Base-by-base conservation (phyloP, 2,329 filamentous ascomycete genomes). In the Fusarium domesticum region DNA sequence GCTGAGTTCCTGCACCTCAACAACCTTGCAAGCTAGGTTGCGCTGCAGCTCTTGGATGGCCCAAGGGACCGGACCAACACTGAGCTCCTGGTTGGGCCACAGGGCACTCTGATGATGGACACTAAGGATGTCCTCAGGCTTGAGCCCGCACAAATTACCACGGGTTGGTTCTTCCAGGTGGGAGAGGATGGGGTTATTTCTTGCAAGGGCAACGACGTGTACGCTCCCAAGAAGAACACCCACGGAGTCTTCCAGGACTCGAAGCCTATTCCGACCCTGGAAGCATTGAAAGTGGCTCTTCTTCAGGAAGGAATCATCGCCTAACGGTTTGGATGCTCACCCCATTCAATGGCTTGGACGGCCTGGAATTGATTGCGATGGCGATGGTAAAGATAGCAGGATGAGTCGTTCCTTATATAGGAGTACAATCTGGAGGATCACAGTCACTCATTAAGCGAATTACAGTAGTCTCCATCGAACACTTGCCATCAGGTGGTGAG, bases 31-130 rank as follows among this genome's bases (percentile, higher is more conserved):
- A 18, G 17, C 35, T 37, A 19, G 18, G 19, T 37, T 37, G 35
- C 17, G 11, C 35, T 23, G 20, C 20, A 23, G 20, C 20, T 23
- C 20, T 23, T 23, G 20, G 20, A 23, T 23, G 20, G 37, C 31
- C 31, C 30, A 18, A 40, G 5, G 31, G 31, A 35, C 31, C 19
- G n/a, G 31, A 35, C 38, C 31, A 41, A 41, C 19, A 35, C 31
- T 41, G 31, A 41, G 38, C 38, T 41, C 18, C 14, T 28, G 10
- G 38, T 41, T 28, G 31, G 38, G 31, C 18, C 30, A 28, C 18
- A 41, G 38, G 25, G 31, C 18, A 35, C 38, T 35, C 31, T 41
- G 31, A 41, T 28, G 31, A 35, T 41, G 31, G 38, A 35, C 38
- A 41, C 31, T 28, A 41, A 30, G 30, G 38, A 41, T 35, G 38